Percentiles rank a stretch among this genome's conserved stretches.
These are phyloP conservation scores for Colletotrichum paranaense DNA, from an alignment of 2,329 filamentous ascomycete genomes.

Conservation along the genomic window DNA sequence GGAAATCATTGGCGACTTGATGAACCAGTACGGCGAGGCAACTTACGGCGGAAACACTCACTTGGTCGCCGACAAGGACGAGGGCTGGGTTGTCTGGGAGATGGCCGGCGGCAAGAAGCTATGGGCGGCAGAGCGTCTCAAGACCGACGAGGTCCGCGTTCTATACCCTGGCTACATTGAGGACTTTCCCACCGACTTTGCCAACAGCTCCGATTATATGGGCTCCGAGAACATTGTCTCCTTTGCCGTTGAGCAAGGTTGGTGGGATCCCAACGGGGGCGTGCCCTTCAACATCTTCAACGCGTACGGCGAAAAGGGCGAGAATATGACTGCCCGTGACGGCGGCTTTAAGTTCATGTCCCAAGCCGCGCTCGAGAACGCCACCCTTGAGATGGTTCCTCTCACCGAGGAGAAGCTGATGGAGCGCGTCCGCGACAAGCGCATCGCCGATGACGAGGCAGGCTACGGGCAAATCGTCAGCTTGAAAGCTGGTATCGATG, in stretches of 20 bases:
- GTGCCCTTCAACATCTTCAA: conserved; percentile 43
- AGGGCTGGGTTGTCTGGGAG: conserved; percentile 45
- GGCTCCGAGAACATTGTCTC: conserved; percentile 42
- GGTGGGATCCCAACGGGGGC: conserved; percentile 40
- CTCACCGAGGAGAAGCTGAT: conserved; percentile 61
- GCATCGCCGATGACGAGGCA: conserved; percentile 42
- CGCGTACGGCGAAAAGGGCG: conserved; percentile 39
- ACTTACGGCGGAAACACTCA: conserved; percentile 56
- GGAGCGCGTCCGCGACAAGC: conserved; percentile 44
- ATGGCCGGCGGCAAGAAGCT: conserved; percentile 41
- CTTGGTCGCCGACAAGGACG: conserved; percentile 49
- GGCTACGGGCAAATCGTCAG: conserved; percentile 44
- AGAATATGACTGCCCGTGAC: conserved; percentile 38
- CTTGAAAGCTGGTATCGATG: conserved; percentile 36
- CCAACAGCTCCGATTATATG: conserved; percentile 39
- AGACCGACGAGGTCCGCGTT: conserved; percentile 39
- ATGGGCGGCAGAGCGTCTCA: conserved; percentile 43
- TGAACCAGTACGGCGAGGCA: conserved; percentile 52
- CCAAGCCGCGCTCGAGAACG: conserved; percentile 40
- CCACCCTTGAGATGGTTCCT: conserved; percentile 53
- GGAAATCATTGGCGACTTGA: conserved; percentile 52
- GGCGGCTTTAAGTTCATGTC: conserved; percentile 46
- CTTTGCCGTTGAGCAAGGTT: conserved; percentile 42
- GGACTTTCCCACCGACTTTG: conserved; percentile 41
- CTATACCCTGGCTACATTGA: conserved; percentile 44